A percentile compares a stretch with the other conserved stretches of the same genome.
phyloP scores from a whole-genome alignment of 2,329 filamentous ascomycete species.

The Colletotrichum graminicola region DNA sequence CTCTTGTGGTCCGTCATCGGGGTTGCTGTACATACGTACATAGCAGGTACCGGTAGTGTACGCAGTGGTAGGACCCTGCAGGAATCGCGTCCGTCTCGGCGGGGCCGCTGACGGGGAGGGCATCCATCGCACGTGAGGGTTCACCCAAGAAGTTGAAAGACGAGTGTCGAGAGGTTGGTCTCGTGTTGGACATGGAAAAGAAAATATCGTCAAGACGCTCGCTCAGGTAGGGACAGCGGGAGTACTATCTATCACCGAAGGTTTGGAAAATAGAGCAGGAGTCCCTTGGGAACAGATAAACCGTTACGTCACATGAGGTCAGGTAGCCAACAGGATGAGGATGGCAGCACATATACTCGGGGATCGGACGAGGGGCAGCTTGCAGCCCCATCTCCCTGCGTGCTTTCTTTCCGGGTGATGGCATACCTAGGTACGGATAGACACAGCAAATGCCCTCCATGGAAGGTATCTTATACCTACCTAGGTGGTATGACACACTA shows the following conservation, averaged over 20 bases:
- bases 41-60: neutral
- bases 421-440: neutral
- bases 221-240: neutral
- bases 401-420: neutral
- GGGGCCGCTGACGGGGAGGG: slow-evolving; percentile 23
- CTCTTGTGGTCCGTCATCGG: slow-evolving; percentile 1
- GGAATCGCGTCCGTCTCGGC: slow-evolving; percentile 20
- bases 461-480: neutral
- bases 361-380: slow-evolving; percentile 4
- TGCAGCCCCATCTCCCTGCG: neutral
- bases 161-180: neutral
- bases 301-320: neutral
- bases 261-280: too few relatives aligned
- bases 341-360: neutral
- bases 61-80: slow-evolving; percentile 1
- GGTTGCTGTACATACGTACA: slow-evolving; percentile 9
- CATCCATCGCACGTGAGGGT: slow-evolving; percentile 21
- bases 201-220: too few relatives aligned
- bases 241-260: neutral
- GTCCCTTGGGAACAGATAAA: neutral
- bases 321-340: neutral
- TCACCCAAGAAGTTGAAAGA: neutral
- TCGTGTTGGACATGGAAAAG: neutral
- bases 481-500: too few relatives aligned
- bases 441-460: neutral